Base-by-base conservation (phyloP, 768 basidiomycete genomes). In the Fomitopsis pulvina region DNA sequence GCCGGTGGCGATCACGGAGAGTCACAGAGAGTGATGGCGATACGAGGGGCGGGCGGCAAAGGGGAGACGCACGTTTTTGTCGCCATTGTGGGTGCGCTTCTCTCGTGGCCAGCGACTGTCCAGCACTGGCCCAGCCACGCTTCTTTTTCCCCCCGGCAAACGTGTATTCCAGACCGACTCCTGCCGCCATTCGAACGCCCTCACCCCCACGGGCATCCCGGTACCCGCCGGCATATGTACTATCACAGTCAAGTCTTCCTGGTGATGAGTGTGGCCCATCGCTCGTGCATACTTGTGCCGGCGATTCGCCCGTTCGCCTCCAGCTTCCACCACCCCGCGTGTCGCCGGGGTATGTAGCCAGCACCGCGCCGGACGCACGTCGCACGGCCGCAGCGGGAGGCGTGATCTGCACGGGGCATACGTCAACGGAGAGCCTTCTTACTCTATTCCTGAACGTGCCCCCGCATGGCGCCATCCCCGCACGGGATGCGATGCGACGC, bases 1-100 rank as follows among this genome's bases (percentile, higher is more conserved):
- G 47, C 11, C 6, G 28, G n/a, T 26, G 42, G 7, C 28, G 10
- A 20, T 44, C 28, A 44, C 43, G 18, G 24, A 21, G 21, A 9
- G 47, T 48, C 47, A 48, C 47, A 25, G 18, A 32, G 11, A 5
- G n/a, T n/a, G n/a, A n/a, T n/a, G n/a, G n/a, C n/a, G n/a, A n/a
- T n/a, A n/a, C n/a, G n/a, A n/a, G n/a, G n/a, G n/a, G n/a, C n/a
- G n/a, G n/a, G 32, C 26, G 44, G 26, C 44, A 29, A 20, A 24
- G 20, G 41, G 29, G 29, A 46, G 28, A 34, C 45, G 45, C 45
- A 46, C 45, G 45, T 46, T 46, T 28, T 29, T 4, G 4, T 37
- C 8, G 14, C 43, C 43, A 45, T 45, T 45, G 43, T 45, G 12
- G 14, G 24, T 9, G 25, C 26, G 7, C 34, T 12, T 30, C 8